phyloP scores from a whole-genome alignment of 2,329 filamentous ascomycete species.

The Colletotrichum lupini region DNA sequence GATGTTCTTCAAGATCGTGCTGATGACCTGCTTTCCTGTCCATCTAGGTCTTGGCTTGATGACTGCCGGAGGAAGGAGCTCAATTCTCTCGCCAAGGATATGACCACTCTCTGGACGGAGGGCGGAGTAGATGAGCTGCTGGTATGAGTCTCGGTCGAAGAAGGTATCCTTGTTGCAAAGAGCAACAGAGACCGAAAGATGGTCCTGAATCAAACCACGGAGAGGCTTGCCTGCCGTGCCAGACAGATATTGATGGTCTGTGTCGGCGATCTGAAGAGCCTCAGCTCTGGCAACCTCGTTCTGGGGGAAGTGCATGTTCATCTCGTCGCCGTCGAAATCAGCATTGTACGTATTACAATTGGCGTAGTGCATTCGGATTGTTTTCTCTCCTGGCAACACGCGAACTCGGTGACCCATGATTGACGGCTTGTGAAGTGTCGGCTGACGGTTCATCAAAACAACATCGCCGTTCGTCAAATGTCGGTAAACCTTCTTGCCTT shows the following conservation, averaged over 20 bases:
- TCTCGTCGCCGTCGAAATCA: constrained; percentile 99
- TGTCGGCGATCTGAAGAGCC: constrained; percentile 92
- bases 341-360: constrained; percentile 99
- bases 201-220: constrained; percentile 96
- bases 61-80: constrained; percentile 83
- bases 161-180: constrained; percentile 93
- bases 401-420: constrained; percentile 98
- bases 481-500: constrained; percentile 95
- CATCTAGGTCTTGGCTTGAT: constrained; percentile 84
- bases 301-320: constrained; percentile 99
- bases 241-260: constrained; percentile 96
- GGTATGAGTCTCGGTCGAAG: constrained; percentile 88
- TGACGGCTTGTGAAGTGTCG: constrained; percentile 96
- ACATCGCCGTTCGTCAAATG: constrained; percentile 97
- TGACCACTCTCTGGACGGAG: constrained; percentile 91
- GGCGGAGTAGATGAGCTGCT: constrained; percentile 92
- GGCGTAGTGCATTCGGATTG: constrained; percentile 99
- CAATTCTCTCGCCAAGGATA: constrained; percentile 83
- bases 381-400: constrained; percentile 93
- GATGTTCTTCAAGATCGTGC: constrained; percentile 93
- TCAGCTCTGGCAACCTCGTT: constrained; percentile 95
- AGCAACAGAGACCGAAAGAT: constrained; percentile 93
- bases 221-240: constrained; percentile 93
- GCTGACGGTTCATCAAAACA: constrained; percentile 98
- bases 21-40: constrained; percentile 97